Conservation (phyloP, 768 basidiomycete genomes). For the Termitomyces eurrhizus region DNA sequence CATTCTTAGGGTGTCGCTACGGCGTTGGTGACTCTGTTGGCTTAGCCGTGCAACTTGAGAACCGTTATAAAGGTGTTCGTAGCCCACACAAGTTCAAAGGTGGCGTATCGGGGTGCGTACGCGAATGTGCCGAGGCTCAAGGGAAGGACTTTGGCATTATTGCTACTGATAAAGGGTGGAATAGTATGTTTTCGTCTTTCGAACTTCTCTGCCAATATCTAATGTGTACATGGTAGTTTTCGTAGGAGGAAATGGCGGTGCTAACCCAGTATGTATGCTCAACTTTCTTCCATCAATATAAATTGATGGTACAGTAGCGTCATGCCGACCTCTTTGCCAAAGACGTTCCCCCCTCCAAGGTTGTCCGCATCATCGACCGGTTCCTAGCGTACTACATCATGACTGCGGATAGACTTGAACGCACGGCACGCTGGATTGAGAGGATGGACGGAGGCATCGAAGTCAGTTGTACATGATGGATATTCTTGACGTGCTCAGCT, state of each 20-base stretch:
- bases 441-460: conserved; percentile 35
- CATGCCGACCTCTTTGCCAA: conserved; percentile 64
- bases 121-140: conserved; percentile 79
- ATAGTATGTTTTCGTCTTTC: conserved; percentile 21
- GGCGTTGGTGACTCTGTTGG: conserved; percentile 76
- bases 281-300: neutral
- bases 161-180: conserved; percentile 80
- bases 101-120: conserved; percentile 69
- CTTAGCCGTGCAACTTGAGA: conserved; percentile 66
- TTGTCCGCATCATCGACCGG: conserved; percentile 55
- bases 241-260: conserved; percentile 70
- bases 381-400: conserved; percentile 69
- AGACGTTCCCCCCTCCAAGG: conserved; percentile 55
- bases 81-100: conserved; percentile 76
- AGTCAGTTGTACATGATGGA: conserved; percentile 40
- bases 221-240: conserved; percentile 33
- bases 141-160: conserved; percentile 70
- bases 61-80: conserved; percentile 67
- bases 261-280: conserved; percentile 28
- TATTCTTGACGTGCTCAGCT: neutral
- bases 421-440: conserved; percentile 74
- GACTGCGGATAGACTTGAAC: conserved; percentile 66
- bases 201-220: neutral
- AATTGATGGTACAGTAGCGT: conserved; percentile 13
- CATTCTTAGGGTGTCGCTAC: conserved; percentile 49